Base-by-base conservation (phyloP, 1,284 basidiomycete species). In the Ceratobasidium sp. region DNA sequence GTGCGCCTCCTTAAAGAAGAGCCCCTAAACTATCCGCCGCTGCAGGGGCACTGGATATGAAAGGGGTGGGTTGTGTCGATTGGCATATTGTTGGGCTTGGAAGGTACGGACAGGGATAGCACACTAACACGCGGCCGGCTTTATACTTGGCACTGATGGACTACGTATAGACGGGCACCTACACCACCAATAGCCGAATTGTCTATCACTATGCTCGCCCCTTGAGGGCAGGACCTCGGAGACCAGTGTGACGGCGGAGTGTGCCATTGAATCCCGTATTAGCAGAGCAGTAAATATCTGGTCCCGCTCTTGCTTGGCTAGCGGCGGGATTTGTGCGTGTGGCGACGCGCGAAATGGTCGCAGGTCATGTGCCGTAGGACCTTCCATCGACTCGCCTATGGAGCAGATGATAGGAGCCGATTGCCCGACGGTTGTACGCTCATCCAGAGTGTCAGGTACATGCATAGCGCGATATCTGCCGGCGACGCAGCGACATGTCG, bases 311-410 rank as follows among this genome's bases (percentile, higher is more conserved):
- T 48, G 68, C 68, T 59, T 71, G 68, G 37, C 19, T 34, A 51
- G 29, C 37, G 68, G 68, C 68, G 68, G 68, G 68, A 71, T 59
- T 71, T 71, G 68, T 71, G 68, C 68, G 68, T 46, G 46, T 71
- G 68, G 68, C 0, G 34, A 46, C 49, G 16, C n/a, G 68, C 68
- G 31, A 71, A 71, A 71, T 59, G 68, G 16, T 54, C 68, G 68
- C 68, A 56, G 56, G 68, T 71, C 68, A 71, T 61, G 68, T 61
- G 68, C n/a, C 39, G 31, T 39, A 53, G 34, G 54, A 37, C 11
- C 63, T 65, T 65, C 63, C 48, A 65, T 65, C 27, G 63, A 27
- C 9, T 34, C 31, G 34, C 34, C n/a, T 59, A 59, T 61, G 56
- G 22, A 61, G 39, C 22, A n/a, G 27, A 63, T 39, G 59, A 63